Evolutionary conservation across 129 eudicot genomes (phyloP).

Genomic region (carrot (Daucus carota)): DNA sequence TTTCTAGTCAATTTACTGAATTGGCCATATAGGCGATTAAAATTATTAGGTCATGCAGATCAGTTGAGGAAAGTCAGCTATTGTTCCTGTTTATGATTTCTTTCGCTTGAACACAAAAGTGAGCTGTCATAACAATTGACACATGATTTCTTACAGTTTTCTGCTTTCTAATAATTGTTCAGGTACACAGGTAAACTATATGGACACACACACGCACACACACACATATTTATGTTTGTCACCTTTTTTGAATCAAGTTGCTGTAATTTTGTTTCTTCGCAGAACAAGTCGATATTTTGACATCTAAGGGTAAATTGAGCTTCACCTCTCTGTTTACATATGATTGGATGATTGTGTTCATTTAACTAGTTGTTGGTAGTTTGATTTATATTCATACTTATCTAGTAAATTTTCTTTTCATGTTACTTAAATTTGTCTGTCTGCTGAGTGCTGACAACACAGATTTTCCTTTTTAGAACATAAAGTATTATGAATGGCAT

Average conservation of each 20-base stretch:
- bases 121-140: not conserved
- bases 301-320: not conserved
- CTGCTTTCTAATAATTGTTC: not conserved
- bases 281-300: not conserved
- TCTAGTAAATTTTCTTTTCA: not conserved
- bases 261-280: not conserved
- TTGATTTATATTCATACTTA: not conserved
- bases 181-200: not conserved
- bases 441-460: slow-evolving; percentile 10
- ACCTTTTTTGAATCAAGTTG: not conserved
- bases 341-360: not conserved
- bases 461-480: slow-evolving; percentile 3
- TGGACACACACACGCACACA: too few relatives aligned
- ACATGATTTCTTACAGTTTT: not conserved
- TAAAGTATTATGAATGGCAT: slow-evolving; percentile 5
- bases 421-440: slow-evolving; percentile 8
- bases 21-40: not conserved
- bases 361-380: not conserved
- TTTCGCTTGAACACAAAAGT: too few relatives aligned
- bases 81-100: not conserved
- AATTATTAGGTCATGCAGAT: not conserved
- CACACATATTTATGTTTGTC: not conserved
- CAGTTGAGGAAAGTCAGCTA: slow-evolving; percentile 8
- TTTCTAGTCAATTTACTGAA: not conserved
- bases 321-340: not conserved